phyloP scores from a whole-genome alignment of 306 rosid genomes.

The Cyamopsis tetragonoloba region DNA sequence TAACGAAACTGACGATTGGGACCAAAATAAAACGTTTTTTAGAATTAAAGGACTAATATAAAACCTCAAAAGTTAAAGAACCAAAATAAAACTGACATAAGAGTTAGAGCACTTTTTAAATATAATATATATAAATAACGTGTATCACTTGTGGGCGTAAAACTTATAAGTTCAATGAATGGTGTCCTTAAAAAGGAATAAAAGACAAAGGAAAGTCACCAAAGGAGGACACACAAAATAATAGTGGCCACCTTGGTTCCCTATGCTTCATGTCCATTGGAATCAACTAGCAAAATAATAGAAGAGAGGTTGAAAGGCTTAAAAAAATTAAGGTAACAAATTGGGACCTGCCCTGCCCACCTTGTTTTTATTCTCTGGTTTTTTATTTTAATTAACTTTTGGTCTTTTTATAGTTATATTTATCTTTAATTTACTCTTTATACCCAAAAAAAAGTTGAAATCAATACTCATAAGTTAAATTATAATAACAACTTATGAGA shows the following conservation, averaged over 20 bases:
- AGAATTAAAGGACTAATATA: too few species aligned
- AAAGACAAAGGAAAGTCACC: conserved; percentile 17
- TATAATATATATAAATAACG: too few species aligned
- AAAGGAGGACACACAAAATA: conserved; percentile 12
- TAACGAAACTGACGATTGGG: too few species aligned
- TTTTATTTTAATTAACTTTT: neutral
- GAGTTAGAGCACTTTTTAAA: too few species aligned
- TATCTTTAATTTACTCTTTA: neutral
- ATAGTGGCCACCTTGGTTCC: conserved; percentile 34
- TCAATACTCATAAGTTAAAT: too few species aligned
- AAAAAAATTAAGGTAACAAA: neutral
- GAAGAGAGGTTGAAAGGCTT: conserved; percentile 18
- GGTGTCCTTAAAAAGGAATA: neutral
- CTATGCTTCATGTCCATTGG: conserved; percentile 13
- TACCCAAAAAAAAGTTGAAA: neutral
- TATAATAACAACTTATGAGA: too few species aligned
- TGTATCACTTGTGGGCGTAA: too few species aligned
- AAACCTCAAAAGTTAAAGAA: too few species aligned
- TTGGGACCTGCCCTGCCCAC: conserved; percentile 21
- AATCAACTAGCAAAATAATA: conserved; percentile 28
- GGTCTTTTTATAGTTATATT: too few species aligned
- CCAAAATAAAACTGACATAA: too few species aligned
- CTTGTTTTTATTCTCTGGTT: neutral
- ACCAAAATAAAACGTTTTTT: too few species aligned
- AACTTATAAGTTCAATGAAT: too few species aligned